Percentiles rank a stretch among this genome's conserved stretches.
These are phyloP conservation scores for Globisporangium nunn DNA, from an alignment of 352 stramenopile species.

Conservation along the genomic window DNA sequence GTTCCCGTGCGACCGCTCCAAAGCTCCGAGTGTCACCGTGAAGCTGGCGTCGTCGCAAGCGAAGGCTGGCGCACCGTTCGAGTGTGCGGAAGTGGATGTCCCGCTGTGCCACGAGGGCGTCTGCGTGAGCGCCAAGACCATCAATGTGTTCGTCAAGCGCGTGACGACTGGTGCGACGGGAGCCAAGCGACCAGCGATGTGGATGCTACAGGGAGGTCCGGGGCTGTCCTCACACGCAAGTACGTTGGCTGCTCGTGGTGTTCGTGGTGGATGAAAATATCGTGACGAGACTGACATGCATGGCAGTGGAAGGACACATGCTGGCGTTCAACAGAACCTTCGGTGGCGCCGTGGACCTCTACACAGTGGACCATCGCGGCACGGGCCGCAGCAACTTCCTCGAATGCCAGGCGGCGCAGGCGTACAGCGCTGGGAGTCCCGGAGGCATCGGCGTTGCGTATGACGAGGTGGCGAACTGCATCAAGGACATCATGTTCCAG, in stretches of 20 bases:
- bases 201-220: constrained; percentile 28
- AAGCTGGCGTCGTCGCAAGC: background rate
- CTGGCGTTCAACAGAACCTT: constrained; percentile 6
- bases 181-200: constrained; percentile 6
- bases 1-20: constrained; percentile 5
- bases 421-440: constrained; percentile 12
- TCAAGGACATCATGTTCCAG: constrained; percentile 27
- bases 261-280: background rate
- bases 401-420: constrained; percentile 32
- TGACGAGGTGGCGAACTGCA: constrained; percentile 22
- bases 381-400: constrained; percentile 36
- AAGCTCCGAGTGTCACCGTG: background rate
- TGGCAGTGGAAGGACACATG: constrained; percentile 26
- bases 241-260: constrained; percentile 4
- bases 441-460: constrained; percentile 13
- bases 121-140: constrained; percentile 14
- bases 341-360: constrained; percentile 19
- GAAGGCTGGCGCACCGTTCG: constrained; percentile 4
- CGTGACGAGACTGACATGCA: background rate
- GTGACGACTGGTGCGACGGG: constrained; percentile 2
- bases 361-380: constrained; percentile 52
- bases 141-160: constrained; percentile 23
- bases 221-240: constrained; percentile 13
- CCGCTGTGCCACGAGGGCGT: constrained; percentile 24
- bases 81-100: constrained; percentile 22